Evolutionary conservation across 1,284 basidiomycete species (phyloP).

Genomic region (Ganoderma lucidum): DNA sequence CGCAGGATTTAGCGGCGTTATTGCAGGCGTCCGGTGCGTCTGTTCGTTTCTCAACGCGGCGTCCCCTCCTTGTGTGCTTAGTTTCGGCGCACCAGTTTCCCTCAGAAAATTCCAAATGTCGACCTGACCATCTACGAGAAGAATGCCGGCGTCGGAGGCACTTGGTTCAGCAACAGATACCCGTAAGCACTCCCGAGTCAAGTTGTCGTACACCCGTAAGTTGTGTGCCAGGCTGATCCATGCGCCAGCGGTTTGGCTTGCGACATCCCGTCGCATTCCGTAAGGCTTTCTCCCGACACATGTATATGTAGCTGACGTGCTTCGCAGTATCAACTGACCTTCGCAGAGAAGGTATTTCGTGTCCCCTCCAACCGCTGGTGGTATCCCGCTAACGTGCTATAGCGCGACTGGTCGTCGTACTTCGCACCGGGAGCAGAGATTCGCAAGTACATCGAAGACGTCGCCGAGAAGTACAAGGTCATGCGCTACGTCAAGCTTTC

Average conservation of each 20-base stretch:
- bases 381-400: not conserved
- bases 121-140: conserved; percentile 69
- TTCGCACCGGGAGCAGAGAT: conserved; percentile 68
- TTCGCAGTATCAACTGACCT: conserved; percentile 63
- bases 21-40: conserved; percentile 56
- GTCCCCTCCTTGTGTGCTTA: no score
- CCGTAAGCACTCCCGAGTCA: conserved; percentile 36
- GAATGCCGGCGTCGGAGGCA: conserved; percentile 64
- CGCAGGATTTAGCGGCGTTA: conserved; percentile 63
- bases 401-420: conserved; percentile 68
- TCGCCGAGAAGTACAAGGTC: conserved; percentile 68
- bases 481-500: conserved; percentile 59
- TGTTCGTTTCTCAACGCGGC: not conserved
- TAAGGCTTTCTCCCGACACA: conserved; percentile 38
- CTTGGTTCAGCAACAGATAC: conserved; percentile 57
- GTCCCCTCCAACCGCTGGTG: not conserved
- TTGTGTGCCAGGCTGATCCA: not conserved
- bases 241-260: conserved; percentile 54
- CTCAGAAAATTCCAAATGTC: conserved; percentile 61
- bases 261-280: conserved; percentile 63
- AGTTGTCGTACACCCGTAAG: not conserved
- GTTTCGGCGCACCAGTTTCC: conserved; percentile 47
- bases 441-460: conserved; percentile 55
- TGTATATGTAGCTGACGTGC: no score
- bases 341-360: conserved; percentile 55